A percentile compares a stretch with the other conserved stretches of the same genome.
phyloP scores from a whole-genome alignment of 257 asterid genomes.

The Voacanga thouarsii region DNA sequence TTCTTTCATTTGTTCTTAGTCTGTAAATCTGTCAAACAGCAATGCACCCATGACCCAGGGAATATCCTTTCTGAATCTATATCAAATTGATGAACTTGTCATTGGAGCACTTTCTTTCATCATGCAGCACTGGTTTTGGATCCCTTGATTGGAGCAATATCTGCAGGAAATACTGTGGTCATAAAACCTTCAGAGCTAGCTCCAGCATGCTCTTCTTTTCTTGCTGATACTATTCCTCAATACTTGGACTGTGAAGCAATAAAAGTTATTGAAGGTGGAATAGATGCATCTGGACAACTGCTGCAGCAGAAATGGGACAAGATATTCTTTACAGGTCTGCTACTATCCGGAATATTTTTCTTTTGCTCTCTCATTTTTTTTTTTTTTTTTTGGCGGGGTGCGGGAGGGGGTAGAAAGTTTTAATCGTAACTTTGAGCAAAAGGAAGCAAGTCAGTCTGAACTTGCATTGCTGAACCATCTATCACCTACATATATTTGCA shows the following conservation, averaged over 20 bases:
- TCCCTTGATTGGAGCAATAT: constrained; percentile 80
- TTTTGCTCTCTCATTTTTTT: not conserved
- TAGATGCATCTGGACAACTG: constrained; percentile 49
- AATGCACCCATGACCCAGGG: too few relatives aligned
- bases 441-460: not conserved
- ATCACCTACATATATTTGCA: not conserved
- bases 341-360: not conserved
- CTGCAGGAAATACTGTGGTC: constrained; percentile 78
- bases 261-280: constrained; percentile 73
- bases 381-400: too few relatives aligned
- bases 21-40: not conserved
- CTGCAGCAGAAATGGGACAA: constrained; percentile 80
- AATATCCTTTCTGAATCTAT: not conserved
- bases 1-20: not conserved
- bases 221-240: constrained; percentile 48
- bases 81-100: constrained; percentile 9
- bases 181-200: constrained; percentile 82
- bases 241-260: constrained; percentile 76
- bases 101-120: not conserved
- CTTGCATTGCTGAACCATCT: not conserved
- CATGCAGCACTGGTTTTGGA: constrained; percentile 70
- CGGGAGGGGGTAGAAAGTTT: not conserved
- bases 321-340: constrained; percentile 87
- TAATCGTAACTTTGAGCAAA: not conserved
- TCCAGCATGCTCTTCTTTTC: constrained; percentile 72